Base-by-base conservation (phyloP, 2,329 filamentous ascomycete species). In the Trichophyton benhamiae region DNA sequence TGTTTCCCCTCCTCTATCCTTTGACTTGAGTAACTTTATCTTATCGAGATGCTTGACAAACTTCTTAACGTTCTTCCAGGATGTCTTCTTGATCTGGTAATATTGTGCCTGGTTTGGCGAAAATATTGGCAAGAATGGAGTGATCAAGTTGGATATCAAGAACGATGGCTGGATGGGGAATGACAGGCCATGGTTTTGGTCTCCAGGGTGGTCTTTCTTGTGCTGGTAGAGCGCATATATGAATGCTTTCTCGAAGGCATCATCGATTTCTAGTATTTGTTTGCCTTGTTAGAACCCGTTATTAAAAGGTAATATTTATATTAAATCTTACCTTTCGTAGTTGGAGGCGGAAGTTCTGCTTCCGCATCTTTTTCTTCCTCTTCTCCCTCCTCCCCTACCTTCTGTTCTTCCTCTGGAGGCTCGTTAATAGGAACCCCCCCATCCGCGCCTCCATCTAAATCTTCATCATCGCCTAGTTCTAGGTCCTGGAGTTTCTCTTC, bases 21-120 rank as follows among this genome's bases (percentile, higher is more conserved):
- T 87, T 53, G 79, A 80, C 67, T 84, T 86, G 66, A 86, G 71
- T n/a, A 87, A 74, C 17, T 77, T 70, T 57, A 82, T 75, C 70
- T 87, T 87, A 70, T 87, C 84, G 8, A 88, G 75, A 60, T 81
- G 76, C 67, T 87, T 87, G 72, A 87, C 81, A 69, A 87, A 87
- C 66, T 86, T 87, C 68, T 83, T 85, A 63, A 85, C 80, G 63
- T 82, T 87, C 73, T 87, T 87, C 82, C 83, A 87, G 64, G 81
- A 84, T 2, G 84, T 85, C 72, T 87, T 87, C 68, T 87, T 87
- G 71, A 87, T 85, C 65, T 85, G 82, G 59, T 85, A 80, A 63
- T 77, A 82, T 61, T 80, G 80, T 1, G 78, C 76, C 67, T 83
- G 78, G 20, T 79, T 76, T 3, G 82, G 74, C 9, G 79, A 82